Evolutionary conservation across 129 eudicot genomes (phyloP).

Genomic region (Artemisia argyi): DNA sequence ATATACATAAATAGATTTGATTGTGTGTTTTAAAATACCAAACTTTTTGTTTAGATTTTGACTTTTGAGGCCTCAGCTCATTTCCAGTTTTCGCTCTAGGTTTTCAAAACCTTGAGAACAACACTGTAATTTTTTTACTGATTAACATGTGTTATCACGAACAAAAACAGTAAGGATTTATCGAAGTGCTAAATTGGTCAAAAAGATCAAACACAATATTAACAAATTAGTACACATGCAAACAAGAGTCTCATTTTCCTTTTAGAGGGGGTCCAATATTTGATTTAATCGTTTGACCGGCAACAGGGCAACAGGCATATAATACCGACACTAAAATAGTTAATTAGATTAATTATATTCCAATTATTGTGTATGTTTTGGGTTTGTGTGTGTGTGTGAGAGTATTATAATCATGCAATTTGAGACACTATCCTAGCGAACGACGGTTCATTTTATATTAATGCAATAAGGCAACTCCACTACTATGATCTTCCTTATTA

Average conservation of each 20-base stretch:
- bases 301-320: not conserved
- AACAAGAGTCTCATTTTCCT: conserved; percentile 15
- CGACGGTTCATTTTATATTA: conserved; percentile 8
- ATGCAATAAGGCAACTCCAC: conserved; percentile 22
- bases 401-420: not conserved
- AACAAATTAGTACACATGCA: not conserved
- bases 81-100: no score
- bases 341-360: not conserved
- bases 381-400: no score
- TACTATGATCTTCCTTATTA: not conserved
- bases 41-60: no score
- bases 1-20: no score
- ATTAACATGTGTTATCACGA: not conserved
- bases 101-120: no score
- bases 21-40: no score
- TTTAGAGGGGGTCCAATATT: conserved; percentile 2
- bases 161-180: not conserved
- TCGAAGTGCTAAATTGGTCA: conserved; percentile 6
- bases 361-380: not conserved
- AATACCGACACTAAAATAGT: not conserved
- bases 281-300: conserved; percentile 19
- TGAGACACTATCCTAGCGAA: not conserved
- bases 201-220: conserved; percentile 15
- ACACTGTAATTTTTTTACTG: no score
- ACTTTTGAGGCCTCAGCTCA: no score